Evolutionary conservation across 2,329 filamentous ascomycete genomes (phyloP), one percentile per base, ranked within the genome.

Genomic region (Fusarium miscanthi): DNA sequence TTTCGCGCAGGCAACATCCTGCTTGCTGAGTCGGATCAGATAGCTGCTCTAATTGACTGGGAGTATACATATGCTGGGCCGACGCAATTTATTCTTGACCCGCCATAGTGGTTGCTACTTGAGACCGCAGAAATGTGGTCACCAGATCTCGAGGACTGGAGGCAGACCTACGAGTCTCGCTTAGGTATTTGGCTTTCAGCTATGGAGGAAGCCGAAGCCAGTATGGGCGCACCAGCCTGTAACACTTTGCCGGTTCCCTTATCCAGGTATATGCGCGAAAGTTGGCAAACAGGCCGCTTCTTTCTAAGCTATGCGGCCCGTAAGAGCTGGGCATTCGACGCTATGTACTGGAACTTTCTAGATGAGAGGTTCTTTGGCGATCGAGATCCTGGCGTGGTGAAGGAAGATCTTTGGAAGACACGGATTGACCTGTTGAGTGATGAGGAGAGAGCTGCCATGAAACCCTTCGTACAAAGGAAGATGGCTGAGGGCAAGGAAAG

Each of bases 201-300:
- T 6, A 35, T 21, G 31, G 48, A 51, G n/a, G 11, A 33, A 11
- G 31, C 31, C 13, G 48, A 51, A 35, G n/a, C 27, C 27, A 37
- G 38, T 4, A 30, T 30, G 16, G 11, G 11, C 4, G 19, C 10
- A 10, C 7, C 48, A 16, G 30, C 11, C 31, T 30, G 37, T 25
- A 27, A n/a, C 30, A 23, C 17, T 46, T 37, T 70, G 4, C 52
- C 64, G 5, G 51, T 40, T 2, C 62, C 59, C 1, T 65, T 83
- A 13, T 83, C 80, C 1, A 62, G 45, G n/a, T 74, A 79, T 14
- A 84, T 84, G 81, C 63, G 76, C 11, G 75, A 84, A 46, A 72
- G 51, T 16, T 59, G 33, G 27, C 9, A 23, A 8, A 51, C 56
- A 8, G 56, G 35, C 5, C 42, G 42, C 21, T 51, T 59, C 9